Evolutionary conservation across 148 eudicot genomes (phyloP), one percentile per base, ranked within the genome.

Genomic region (Rhododendron griersonianum): DNA sequence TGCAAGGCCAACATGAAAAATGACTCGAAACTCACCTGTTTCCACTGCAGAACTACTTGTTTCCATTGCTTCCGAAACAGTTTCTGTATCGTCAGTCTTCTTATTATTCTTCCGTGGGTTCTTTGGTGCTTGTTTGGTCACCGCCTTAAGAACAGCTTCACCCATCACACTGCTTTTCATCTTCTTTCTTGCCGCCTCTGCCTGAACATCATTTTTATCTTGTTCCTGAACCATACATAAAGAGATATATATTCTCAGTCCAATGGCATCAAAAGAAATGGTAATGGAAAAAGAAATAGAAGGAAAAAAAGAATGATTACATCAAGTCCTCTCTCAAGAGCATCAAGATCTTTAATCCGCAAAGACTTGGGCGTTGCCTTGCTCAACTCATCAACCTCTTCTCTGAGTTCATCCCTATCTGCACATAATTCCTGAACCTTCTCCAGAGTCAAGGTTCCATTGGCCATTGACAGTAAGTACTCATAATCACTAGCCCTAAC

Each of bases 151-250:
- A 73, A 83, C 89, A 86, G 87, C 86, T 74, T 79, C 86, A 30
- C 21, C 71, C 90, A 88, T 86, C 41, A 78, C 75, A 8, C 21
- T 83, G 45, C 35, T 33, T 33, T 33, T 33, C 35, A 48, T 44
- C 80, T 67, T 5, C 57, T 83, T 33, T 79, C 90, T 83, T 11
- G 90, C 86, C 83, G 48, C 91, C 63, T 90, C 89, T 28, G 84
- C 87, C 48, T 74, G 73, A 25, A 82, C 93, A 81, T 94, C 98
- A 18, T 41, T 80, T 78, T 87, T 88, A 7, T 93, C 98, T 87
- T 90, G 89, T 39, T 88, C 95, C 99, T 97, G 86, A 81, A 90
- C 3, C 69, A 86, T 6, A 33, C 55, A 48, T 9, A 48, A 4
- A 37, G 35, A 35, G 2, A 35, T 35, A 35, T 1, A 35, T 35